Conservation (phyloP, 176 grass and related monocot genomes). For the Aegilops sharonensis region DNA sequence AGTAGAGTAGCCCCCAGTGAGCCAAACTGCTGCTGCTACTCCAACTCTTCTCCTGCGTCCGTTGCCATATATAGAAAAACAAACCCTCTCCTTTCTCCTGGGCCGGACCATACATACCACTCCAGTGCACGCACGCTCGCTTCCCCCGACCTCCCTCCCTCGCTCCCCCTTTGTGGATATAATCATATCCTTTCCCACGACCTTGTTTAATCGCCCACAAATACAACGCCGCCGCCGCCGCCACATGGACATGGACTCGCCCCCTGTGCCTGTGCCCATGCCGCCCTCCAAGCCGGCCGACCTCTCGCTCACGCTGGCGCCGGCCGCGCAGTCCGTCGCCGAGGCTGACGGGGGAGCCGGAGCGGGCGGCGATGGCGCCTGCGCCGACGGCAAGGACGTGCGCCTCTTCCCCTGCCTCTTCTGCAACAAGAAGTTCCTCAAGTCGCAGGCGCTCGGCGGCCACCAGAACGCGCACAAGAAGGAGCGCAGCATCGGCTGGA, state of each 20-base stretch:
- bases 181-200: neutral
- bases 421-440: conserved; percentile 97
- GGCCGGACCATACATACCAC: neutral
- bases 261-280: neutral
- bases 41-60: neutral
- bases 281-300: conserved; percentile 15
- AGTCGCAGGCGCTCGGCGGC: conserved; percentile 87
- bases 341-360: neutral
- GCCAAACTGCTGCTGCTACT: neutral
- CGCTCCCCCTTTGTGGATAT: neutral
- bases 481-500: conserved; percentile 78
- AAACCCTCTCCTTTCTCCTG: neutral
- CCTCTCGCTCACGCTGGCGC: conserved; percentile 69
- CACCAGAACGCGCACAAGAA: conserved; percentile 99
- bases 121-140: neutral
- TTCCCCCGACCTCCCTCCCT: neutral
- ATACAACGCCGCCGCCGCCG: neutral
- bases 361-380: neutral
- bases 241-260: conserved; percentile 42
- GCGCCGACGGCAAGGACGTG: conserved; percentile 64
- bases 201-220: neutral
- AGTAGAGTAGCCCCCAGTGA: neutral
- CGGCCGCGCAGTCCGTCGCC: neutral
- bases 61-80: conserved; percentile 58
- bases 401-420: conserved; percentile 92